phyloP scores from a whole-genome alignment of 2,329 filamentous ascomycete species.

The Phialemonium atrogriseum region DNA sequence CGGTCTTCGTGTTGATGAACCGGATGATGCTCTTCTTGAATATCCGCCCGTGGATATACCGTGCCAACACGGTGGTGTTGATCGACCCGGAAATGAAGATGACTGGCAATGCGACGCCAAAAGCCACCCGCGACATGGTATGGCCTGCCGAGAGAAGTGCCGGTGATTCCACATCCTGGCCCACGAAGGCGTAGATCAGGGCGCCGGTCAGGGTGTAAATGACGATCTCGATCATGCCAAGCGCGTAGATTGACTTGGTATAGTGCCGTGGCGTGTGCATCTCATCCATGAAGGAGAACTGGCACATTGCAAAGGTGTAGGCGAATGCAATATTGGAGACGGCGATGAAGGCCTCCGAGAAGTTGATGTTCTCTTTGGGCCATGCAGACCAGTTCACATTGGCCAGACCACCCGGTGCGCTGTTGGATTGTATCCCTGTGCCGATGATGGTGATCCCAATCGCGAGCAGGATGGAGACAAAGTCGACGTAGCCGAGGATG shows the following conservation, averaged over 20 bases:
- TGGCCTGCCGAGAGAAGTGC: slow-evolving; percentile 57
- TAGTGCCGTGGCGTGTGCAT: slow-evolving; percentile 41
- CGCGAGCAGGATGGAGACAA: slow-evolving; percentile 53
- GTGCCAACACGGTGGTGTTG: slow-evolving; percentile 42
- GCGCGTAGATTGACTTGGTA: slow-evolving; percentile 48
- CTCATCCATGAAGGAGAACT: slow-evolving; percentile 46
- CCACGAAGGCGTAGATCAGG: slow-evolving; percentile 63
- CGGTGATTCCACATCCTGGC: slow-evolving; percentile 53
- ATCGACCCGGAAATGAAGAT: slow-evolving; percentile 70
- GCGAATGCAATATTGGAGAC: slow-evolving; percentile 65
- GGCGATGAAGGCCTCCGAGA: slow-evolving; percentile 50
- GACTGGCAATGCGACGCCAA: slow-evolving; percentile 61
- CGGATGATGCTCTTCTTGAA: slow-evolving; percentile 33
- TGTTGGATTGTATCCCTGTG: slow-evolving; percentile 38
- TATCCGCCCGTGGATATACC: slow-evolving; percentile 37
- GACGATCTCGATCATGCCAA: slow-evolving; percentile 52
- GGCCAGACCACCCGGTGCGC: slow-evolving; percentile 16
- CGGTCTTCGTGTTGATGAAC: slow-evolving; percentile 39
- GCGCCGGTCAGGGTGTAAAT: slow-evolving; percentile 61
- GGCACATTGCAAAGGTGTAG: slow-evolving; percentile 49
- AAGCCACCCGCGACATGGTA: slow-evolving; percentile 56
- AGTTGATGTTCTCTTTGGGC: slow-evolving; percentile 33
- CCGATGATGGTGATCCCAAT: slow-evolving; percentile 60
- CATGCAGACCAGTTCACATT: slow-evolving; percentile 32
- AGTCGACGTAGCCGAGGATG: slow-evolving; percentile 44